Conservation (phyloP, 2,329 filamentous ascomycete species). For the Trichoderma sp. region DNA sequence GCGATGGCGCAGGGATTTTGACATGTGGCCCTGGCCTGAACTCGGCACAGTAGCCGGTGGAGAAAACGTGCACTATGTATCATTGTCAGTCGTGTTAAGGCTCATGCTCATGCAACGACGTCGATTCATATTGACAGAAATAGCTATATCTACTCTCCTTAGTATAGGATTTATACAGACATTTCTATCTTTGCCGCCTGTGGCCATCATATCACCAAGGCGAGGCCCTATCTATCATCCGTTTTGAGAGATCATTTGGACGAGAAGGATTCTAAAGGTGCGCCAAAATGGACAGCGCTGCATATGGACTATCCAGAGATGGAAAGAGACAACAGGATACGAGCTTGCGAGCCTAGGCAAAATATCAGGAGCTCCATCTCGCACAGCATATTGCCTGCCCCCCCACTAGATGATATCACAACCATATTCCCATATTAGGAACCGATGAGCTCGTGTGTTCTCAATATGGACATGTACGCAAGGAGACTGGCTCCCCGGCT, state of each 20-base stretch:
- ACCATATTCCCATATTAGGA: not conserved
- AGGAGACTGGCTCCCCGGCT: not conserved
- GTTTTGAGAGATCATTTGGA: not conserved
- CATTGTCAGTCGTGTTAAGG: not conserved
- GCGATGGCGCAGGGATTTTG: not conserved
- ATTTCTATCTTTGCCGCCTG: not conserved
- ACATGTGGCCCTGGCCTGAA: not conserved
- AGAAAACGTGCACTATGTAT: not conserved
- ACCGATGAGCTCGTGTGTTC: not conserved
- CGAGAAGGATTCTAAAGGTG: not conserved
- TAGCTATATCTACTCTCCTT: not conserved
- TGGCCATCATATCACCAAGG: not conserved
- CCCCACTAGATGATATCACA: not conserved
- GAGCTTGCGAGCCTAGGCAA: not conserved
- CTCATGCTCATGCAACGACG: not conserved
- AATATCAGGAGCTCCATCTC: not conserved
- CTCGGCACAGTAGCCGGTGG: not conserved
- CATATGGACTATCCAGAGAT: not conserved
- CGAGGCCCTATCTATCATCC: not conserved
- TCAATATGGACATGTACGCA: not conserved
- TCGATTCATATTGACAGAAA: not conserved
- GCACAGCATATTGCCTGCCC: not conserved
- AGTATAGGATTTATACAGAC: not conserved
- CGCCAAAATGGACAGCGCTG: not conserved
- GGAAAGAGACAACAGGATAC: not conserved